Evolutionary conservation across 805 yeast species (phyloP).

Genomic region (Naumovozyma dairenensis): DNA sequence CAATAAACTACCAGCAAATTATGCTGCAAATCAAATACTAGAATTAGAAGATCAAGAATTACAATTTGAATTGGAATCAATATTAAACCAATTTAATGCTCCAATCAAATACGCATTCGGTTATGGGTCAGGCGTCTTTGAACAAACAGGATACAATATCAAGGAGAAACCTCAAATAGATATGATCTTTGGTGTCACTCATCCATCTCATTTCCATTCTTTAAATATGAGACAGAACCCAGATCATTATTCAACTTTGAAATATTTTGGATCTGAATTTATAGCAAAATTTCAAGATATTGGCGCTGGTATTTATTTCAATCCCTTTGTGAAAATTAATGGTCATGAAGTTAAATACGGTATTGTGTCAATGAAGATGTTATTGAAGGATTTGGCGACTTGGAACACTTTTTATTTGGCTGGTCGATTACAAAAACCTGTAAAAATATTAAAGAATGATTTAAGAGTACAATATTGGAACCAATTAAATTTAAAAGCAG

Average conservation of each 20-base stretch:
- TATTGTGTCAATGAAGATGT: constrained; percentile 52
- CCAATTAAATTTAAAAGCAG: constrained; percentile 68
- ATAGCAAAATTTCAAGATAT: constrained; percentile 50
- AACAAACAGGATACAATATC: constrained; percentile 47
- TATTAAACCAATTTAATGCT: constrained; percentile 52
- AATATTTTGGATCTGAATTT: constrained; percentile 47
- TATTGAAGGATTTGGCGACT: constrained; percentile 60
- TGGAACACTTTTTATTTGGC: constrained; percentile 86
- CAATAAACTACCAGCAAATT: constrained; percentile 44
- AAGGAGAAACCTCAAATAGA: constrained; percentile 58
- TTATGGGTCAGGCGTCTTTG: constrained; percentile 89
- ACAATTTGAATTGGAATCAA: constrained; percentile 37
- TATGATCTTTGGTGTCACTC: constrained; percentile 69
- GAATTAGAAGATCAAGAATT: constrained; percentile 35
- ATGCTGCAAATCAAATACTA: constrained; percentile 50
- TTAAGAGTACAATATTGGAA: constrained; percentile 55
- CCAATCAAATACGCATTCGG: constrained; percentile 80
- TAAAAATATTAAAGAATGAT: constrained; percentile 59
- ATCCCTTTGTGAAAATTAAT: constrained; percentile 69
- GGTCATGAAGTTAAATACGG: constrained; percentile 74
- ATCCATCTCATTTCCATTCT: constrained; percentile 68
- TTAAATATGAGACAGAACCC: constrained; percentile 58
- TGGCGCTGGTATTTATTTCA: constrained; percentile 91
- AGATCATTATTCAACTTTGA: constrained; percentile 66
- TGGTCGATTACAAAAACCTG: constrained; percentile 92